Conservation (phyloP, 148 eudicot species). For the Agrostemma githago region DNA sequence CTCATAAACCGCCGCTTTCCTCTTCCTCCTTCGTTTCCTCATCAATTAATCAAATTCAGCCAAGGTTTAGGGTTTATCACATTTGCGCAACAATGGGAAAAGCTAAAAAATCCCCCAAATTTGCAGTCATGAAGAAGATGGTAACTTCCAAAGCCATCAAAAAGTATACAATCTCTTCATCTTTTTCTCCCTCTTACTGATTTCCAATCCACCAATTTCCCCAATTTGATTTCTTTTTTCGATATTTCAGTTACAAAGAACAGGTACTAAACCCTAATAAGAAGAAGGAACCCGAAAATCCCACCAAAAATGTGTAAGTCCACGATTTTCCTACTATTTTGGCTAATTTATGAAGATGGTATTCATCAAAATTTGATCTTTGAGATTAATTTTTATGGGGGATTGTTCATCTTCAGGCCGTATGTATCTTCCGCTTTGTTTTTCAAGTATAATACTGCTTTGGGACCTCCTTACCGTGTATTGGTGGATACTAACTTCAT, state of each 20-base stretch:
- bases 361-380: not conserved
- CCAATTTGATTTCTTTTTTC: not conserved
- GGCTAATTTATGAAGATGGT: not conserved
- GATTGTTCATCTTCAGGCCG: constrained; percentile 45
- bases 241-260: constrained; percentile 54
- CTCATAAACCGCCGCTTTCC: not conserved
- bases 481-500: constrained; percentile 96
- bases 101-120: constrained; percentile 82
- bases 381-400: constrained; percentile 4
- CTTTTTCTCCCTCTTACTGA: not conserved
- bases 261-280: constrained; percentile 76
- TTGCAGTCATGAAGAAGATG: constrained; percentile 85
- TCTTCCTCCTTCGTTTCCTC: not conserved
- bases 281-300: constrained; percentile 70
- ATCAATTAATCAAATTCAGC: not conserved
- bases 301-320: constrained; percentile 81
- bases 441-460: constrained; percentile 79
- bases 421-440: constrained; percentile 81
- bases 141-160: constrained; percentile 72
- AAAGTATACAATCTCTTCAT: constrained; percentile 43
- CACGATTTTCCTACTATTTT: not conserved
- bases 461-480: constrained; percentile 92
- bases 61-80: constrained; percentile 36
- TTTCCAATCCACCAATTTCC: not conserved
- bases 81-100: constrained; percentile 56